A percentile compares a stretch with the other conserved stretches of the same genome.
Conservation (phyloP, 2,329 filamentous ascomycete species). For the Colletotrichum orbiculare region DNA sequence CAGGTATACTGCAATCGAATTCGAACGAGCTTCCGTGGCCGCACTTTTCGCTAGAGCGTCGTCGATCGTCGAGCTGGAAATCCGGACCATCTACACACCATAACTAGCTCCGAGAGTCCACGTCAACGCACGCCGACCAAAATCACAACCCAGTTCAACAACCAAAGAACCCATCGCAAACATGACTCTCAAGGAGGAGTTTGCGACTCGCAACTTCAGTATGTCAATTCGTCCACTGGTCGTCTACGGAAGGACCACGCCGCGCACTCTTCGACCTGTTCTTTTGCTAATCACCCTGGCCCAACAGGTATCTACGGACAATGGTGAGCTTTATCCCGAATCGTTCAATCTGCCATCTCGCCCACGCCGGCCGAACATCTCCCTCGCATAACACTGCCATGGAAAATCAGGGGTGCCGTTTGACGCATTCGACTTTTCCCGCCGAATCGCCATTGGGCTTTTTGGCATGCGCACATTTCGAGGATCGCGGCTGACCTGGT, state of each 20-base stretch:
- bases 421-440: not conserved
- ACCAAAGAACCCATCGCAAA: constrained; percentile 50
- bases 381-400: not conserved
- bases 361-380: not conserved
- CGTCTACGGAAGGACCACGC: constrained; percentile 28
- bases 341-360: not conserved
- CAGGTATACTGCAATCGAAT: not conserved
- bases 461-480: not conserved
- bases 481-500: constrained; percentile 36
- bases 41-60: not conserved
- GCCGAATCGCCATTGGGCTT: not conserved
- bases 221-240: constrained; percentile 47
- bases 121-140: constrained; percentile 36
- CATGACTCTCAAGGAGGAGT: constrained; percentile 79
- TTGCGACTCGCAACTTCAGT: constrained; percentile 81
- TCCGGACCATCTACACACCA: constrained; percentile 37
- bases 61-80: constrained; percentile 11
- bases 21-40: not conserved
- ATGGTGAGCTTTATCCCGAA: constrained; percentile 64
- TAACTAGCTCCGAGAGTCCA: constrained; percentile 32
- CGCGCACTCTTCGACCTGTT: not conserved
- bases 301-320: constrained; percentile 76
- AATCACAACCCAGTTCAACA: constrained; percentile 16
- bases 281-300: constrained; percentile 46
- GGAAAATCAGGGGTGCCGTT: not conserved